These are phyloP conservation scores for Epichloe glyceriae DNA, from an alignment of 2,329 filamentous ascomycete genomes.

Conservation along the genomic window DNA sequence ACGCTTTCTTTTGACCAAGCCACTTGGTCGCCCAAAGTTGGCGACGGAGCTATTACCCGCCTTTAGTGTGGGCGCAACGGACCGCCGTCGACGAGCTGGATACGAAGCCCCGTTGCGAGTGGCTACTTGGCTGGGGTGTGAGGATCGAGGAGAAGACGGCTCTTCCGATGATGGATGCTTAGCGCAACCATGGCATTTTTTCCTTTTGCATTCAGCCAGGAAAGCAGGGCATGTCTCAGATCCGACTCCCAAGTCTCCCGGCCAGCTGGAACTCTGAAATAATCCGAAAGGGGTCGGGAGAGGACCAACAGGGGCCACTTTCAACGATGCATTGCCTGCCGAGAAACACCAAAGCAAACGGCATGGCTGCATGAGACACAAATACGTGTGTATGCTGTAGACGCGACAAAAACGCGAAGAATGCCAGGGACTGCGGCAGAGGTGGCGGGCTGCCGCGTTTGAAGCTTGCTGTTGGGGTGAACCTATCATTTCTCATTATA, in stretches of 20 bases:
- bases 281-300: background rate
- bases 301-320: background rate
- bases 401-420: background rate
- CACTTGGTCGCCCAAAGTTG: too few species aligned
- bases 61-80: too few species aligned
- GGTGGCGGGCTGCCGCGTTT: background rate
- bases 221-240: background rate
- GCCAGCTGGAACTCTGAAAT: background rate
- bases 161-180: too few species aligned
- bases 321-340: background rate
- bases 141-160: too few species aligned
- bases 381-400: too few species aligned
- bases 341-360: background rate
- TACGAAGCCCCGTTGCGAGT: too few species aligned
- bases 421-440: background rate
- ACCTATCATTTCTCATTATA: background rate
- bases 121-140: too few species aligned
- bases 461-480: background rate
- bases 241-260: background rate
- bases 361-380: background rate
- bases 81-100: too few species aligned
- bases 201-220: background rate
- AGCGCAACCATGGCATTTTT: background rate
- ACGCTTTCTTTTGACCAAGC: too few species aligned
- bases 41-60: too few species aligned